Conservation (phyloP, 306 rosid species). For the Phaseolus lunatus region DNA sequence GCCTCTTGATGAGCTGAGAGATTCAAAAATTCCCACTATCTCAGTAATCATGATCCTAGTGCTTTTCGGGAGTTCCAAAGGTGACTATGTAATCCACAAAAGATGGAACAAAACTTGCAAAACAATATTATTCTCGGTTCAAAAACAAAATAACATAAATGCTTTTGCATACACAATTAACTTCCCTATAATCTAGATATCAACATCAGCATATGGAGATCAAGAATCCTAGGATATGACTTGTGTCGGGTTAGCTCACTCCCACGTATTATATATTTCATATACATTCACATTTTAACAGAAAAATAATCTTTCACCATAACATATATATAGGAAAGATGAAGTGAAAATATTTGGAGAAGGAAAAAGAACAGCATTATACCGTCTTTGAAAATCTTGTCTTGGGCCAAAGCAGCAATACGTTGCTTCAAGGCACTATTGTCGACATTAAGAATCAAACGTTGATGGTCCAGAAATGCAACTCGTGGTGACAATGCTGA, state of each 20-base stretch:
- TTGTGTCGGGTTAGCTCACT: background rate
- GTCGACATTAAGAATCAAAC: conserved; percentile 89
- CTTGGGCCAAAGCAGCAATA: conserved; percentile 97
- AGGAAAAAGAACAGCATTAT: background rate
- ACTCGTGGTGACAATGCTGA: conserved; percentile 94
- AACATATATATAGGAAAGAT: background rate
- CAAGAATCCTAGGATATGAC: conserved; percentile 15
- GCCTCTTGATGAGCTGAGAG: conserved; percentile 92
- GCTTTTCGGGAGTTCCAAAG: conserved; percentile 1
- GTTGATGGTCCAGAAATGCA: conserved; percentile 95
- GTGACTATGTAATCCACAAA: conserved; percentile 23
- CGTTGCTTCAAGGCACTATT: conserved; percentile 92
- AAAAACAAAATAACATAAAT: background rate
- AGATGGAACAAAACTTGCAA: background rate
- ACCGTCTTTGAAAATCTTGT: conserved; percentile 98
- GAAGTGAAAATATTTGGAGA: background rate
- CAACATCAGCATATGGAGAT: conserved; percentile 12
- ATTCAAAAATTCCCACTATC: conserved; percentile 1
- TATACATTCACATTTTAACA: background rate
- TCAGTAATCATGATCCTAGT: conserved; percentile 3
- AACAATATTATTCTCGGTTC: conserved; percentile 23
- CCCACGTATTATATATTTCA: background rate
- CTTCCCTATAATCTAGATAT: conserved; percentile 1
- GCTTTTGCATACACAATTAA: conserved; percentile 17
- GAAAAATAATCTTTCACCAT: too few relatives aligned